Percentiles rank a stretch among this genome's conserved stretches.
These are phyloP conservation scores for Fusarium fujikuroi DNA, from an alignment of 2,329 filamentous ascomycete species.

Conservation along the genomic window DNA sequence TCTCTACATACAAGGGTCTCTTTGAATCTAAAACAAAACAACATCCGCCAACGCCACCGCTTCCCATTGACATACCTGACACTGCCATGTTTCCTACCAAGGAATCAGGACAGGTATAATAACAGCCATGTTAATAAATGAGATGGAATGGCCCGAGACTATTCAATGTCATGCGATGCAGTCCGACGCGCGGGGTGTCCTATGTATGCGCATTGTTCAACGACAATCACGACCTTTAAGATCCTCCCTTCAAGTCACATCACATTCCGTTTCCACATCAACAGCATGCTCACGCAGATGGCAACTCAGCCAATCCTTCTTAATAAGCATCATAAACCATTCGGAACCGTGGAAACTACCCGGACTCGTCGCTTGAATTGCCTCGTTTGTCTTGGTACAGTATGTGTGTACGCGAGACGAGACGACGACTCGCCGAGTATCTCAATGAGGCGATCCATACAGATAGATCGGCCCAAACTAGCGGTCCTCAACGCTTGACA, in stretches of 20 bases:
- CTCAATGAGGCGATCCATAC: constrained; percentile 20
- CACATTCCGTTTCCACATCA: constrained; percentile 37
- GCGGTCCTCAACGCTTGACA: constrained; percentile 17
- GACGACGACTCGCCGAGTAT: neutral
- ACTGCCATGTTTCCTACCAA: constrained; percentile 6
- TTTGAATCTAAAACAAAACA: constrained; percentile 35
- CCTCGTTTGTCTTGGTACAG: constrained; percentile 7
- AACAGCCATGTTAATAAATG: neutral
- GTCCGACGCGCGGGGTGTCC: constrained; percentile 6
- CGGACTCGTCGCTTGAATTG: constrained; percentile 8
- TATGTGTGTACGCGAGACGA: neutral
- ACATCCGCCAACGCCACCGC: constrained; percentile 27
- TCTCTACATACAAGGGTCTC: neutral
- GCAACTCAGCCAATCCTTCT: constrained; percentile 7
- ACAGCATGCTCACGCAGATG: constrained; percentile 14
- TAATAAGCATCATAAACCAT: constrained; percentile 4
- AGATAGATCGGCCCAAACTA: constrained; percentile 15
- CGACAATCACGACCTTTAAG: constrained; percentile 4
- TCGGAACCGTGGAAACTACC: neutral
- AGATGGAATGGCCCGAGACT: constrained; percentile 7
- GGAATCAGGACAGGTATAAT: constrained; percentile 6
- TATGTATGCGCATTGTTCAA: constrained; percentile 6
- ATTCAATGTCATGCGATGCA: constrained; percentile 5
- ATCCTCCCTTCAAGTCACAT: constrained; percentile 18
- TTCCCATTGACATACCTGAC: constrained; percentile 23